Evolutionary conservation across 1,284 basidiomycete species (phyloP), one percentile per base, ranked within the genome.

Genomic region (Moesziomyces parantarcticus): DNA sequence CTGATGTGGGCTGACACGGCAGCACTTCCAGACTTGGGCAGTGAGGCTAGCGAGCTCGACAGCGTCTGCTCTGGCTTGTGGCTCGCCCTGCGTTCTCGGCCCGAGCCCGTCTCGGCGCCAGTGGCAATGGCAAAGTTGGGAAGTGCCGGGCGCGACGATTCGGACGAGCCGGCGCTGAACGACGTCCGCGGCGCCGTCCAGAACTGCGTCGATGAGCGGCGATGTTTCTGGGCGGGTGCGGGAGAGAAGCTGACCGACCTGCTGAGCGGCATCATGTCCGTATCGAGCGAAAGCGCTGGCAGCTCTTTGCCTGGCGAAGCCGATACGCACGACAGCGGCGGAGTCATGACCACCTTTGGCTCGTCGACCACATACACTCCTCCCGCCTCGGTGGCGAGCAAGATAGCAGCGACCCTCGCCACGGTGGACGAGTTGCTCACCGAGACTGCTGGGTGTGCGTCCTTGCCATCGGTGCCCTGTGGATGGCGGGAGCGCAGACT

Each of bases 311-410:
- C 47, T 13, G 68, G 68, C 22, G 66, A 69, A 10, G 66, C 58
- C 6, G 71, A 75, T 32, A 70, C 55, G 25, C 61, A 50, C 3
- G 71, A 63, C 2, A 70, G 59, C 40, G 66, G 71, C 16, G 71
- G 71, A n/a, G 62, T 75, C 71, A 66, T 66, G 39, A 64, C 42
- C 18, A 62, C 53, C 16, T 57, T 57, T 3, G 62, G 61, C 51
- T 75, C 71, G 23, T 75, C 71, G 22, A 70, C 45, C 3, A 70
- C 66, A 34, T 62, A 70, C 3, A 70, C 52, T 6, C 71, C 71
- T 5, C 55, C 51, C 14, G 66, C 55, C 8, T 57, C 58, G 9
- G 62, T 65, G 2, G 66, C 60, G 5, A 66, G 71, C 57, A 75
- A 21, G 18, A 75, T 41, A 2, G 71, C 58, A n/a, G 65, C 66